Evolutionary conservation across 2,329 filamentous ascomycete species (phyloP).

Genomic region (Scytalidium sp.): DNA sequence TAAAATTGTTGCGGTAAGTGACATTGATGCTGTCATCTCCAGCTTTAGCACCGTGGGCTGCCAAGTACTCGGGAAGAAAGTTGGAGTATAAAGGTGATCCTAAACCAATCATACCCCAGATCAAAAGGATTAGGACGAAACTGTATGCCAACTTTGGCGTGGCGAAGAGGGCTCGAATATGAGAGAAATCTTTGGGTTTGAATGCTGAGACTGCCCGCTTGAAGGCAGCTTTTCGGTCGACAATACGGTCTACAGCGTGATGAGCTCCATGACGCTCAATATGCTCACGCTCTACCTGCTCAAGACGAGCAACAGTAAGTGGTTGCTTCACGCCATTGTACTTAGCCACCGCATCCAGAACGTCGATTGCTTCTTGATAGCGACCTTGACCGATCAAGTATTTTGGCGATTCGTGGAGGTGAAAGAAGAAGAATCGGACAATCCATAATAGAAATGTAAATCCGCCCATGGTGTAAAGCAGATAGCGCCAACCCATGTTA

Average conservation of each 20-base stretch:
- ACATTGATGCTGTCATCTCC: conserved; percentile 4
- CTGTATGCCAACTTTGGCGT: conserved; percentile 49
- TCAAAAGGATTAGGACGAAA: conserved; percentile 48
- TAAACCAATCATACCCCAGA: conserved; percentile 59
- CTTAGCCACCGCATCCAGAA: conserved; percentile 74
- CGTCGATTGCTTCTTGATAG: conserved; percentile 74
- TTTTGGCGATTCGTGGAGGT: conserved; percentile 27
- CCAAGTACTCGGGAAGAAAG: conserved; percentile 34
- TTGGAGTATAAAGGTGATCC: conserved; percentile 54
- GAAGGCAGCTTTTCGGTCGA: conserved; percentile 22
- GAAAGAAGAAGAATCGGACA: conserved; percentile 25
- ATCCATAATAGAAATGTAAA: conserved; percentile 53
- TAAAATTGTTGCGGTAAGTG: conserved; percentile 54
- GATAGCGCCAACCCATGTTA: conserved; percentile 34
- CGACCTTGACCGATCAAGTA: conserved; percentile 37
- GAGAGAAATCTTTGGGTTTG: conserved; percentile 36
- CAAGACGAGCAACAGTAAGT: conserved; percentile 54
- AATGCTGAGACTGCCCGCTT: conserved; percentile 50
- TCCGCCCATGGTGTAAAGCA: conserved; percentile 68
- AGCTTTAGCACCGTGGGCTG: conserved; percentile 19
- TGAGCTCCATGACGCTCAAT: conserved; percentile 15
- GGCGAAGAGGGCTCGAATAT: conserved; percentile 50
- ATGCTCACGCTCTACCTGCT: conserved; percentile 29
- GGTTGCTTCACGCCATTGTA: conserved; percentile 69
- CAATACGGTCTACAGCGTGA: conserved; percentile 1